Conservation (phyloP, 192 early-diverging fungal species). For the Linnemannia hyalina region DNA sequence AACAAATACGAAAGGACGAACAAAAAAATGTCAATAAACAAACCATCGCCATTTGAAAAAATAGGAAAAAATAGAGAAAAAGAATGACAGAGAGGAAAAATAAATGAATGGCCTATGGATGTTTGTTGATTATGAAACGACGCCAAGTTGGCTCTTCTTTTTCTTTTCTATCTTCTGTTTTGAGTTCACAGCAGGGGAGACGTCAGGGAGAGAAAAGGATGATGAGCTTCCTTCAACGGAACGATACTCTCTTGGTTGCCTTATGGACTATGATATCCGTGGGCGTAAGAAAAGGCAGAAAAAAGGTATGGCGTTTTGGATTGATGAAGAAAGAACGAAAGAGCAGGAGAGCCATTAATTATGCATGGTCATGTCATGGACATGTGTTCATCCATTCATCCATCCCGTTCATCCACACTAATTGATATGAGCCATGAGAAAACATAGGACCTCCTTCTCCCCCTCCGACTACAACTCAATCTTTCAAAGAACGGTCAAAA, state of each 20-base stretch:
- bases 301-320: neutral
- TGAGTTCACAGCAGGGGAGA: neutral
- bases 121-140: neutral
- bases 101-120: neutral
- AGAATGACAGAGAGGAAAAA: neutral
- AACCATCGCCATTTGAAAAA: no score
- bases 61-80: neutral
- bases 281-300: neutral
- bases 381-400: neutral
- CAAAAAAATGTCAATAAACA: no score
- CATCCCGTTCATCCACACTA: neutral
- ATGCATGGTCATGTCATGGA: conserved; percentile 3
- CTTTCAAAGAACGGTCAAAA: neutral
- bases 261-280: neutral
- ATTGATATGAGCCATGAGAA: neutral
- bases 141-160: neutral
- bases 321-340: neutral
- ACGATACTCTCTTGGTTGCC: neutral
- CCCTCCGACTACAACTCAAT: neutral
- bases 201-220: neutral
- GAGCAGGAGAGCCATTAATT: neutral
- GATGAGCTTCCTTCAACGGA: neutral
- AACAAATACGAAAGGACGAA: neutral
- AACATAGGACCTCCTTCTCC: neutral
- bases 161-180: neutral